Conservation (phyloP, 73 alveolate genomes). For the Halteria grandinella region DNA sequence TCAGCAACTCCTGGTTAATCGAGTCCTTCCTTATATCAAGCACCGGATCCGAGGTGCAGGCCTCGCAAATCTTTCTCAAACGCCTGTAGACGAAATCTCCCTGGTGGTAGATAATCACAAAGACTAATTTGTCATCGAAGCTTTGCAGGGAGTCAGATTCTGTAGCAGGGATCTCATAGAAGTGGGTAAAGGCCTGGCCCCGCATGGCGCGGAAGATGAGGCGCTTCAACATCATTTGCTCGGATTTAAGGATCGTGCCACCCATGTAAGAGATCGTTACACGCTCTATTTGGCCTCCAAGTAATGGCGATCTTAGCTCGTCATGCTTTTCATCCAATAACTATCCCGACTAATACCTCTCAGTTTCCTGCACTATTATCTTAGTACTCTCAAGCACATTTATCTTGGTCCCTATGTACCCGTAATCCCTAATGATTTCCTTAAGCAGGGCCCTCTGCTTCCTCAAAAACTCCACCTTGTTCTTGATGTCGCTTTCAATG, state of each 20-base stretch:
- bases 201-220: slow-evolving; percentile 90
- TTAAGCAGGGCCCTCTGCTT: slow-evolving; percentile 11
- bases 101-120: slow-evolving; percentile 49
- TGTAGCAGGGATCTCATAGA: slow-evolving; percentile 65
- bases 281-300: too few relatives aligned
- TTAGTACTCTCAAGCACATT: background rate
- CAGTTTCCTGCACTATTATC: background rate
- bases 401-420: slow-evolving; percentile 12
- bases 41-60: slow-evolving; percentile 27
- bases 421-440: background rate
- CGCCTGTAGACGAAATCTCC: slow-evolving; percentile 28
- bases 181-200: slow-evolving; percentile 83
- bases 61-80: slow-evolving; percentile 35
- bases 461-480: slow-evolving; percentile 14
- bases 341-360: background rate
- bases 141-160: background rate
- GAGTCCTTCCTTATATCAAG: slow-evolving; percentile 19
- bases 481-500: slow-evolving; percentile 39
- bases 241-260: slow-evolving; percentile 88
- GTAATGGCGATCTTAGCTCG: slow-evolving; percentile 1
- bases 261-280: too few relatives aligned
- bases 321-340: too few relatives aligned
- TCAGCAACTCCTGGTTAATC: background rate
- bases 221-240: slow-evolving; percentile 78
- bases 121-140: slow-evolving; percentile 18